phyloP scores from a whole-genome alignment of 1,139 yeast species.

The Suhomyces taliae region DNA sequence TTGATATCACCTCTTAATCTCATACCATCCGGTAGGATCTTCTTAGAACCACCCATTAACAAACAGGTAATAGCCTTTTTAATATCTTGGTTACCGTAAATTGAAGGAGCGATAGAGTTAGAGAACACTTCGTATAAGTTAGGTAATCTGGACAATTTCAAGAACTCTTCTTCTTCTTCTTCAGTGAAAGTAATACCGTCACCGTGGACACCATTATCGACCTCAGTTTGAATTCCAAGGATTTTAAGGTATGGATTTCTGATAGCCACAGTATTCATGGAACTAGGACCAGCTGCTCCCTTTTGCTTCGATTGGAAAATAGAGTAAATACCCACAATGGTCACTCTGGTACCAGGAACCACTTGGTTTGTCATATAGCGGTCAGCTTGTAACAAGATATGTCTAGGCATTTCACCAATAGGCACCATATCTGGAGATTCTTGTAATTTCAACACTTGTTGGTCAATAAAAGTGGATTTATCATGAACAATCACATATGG shows the following conservation, averaged over 20 bases:
- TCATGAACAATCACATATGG: constrained; percentile 95
- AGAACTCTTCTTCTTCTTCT: constrained; percentile 91
- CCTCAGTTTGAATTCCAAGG: constrained; percentile 81
- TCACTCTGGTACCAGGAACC: constrained; percentile 94
- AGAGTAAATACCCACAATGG: constrained; percentile 88
- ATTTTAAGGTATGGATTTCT: constrained; percentile 90
- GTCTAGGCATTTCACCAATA: constrained; percentile 98
- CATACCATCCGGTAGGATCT: constrained; percentile 93
- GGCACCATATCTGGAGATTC: constrained; percentile 98
- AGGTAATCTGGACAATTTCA: constrained; percentile 77
- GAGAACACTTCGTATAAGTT: constrained; percentile 81
- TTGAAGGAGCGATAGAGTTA: constrained; percentile 93
- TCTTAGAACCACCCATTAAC: constrained; percentile 92
- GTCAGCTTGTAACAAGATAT: constrained; percentile 83
- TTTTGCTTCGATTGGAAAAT: constrained; percentile 73
- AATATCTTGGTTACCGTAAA: constrained; percentile 89
- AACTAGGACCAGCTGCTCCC: constrained; percentile 38
- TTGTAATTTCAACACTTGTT: constrained; percentile 89
- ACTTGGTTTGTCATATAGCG: constrained; percentile 86
- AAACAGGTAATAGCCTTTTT: constrained; percentile 92
- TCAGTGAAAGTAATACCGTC: constrained; percentile 75
- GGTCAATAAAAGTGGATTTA: constrained; percentile 88
- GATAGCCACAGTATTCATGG: constrained; percentile 69
- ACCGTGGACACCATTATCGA: constrained; percentile 65
- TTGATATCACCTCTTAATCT: constrained; percentile 95